Evolutionary conservation across 345 rosid species (phyloP), one percentile per base, ranked within the genome.

Genomic region (Salix suchowensis): DNA sequence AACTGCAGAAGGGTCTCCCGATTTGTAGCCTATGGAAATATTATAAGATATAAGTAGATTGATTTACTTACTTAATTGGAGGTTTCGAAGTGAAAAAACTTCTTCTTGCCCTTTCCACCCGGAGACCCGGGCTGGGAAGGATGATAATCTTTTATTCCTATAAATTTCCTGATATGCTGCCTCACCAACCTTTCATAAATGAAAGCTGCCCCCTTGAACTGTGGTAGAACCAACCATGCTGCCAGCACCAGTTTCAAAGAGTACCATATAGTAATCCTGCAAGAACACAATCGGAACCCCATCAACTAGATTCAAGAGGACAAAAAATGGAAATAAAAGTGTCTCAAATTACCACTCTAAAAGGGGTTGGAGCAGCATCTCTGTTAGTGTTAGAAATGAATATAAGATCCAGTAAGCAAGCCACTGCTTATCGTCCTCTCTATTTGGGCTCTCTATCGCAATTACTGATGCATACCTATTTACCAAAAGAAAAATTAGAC

Each of bases 371-470:
- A 94, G 85, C 2, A 92, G 42, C 84, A 94, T 88, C 90, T 94
- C 98, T 1, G 84, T 16, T 15, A 94, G 89, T 66, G 97, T 90
- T 37, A 94, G 84, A 79, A 94, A 87, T 7, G 98, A 94, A 75
- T 94, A 94, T 5, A 92, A 9, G 77, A 94, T 92, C 98, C 98
- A 94, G 77, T 94, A 94, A 74, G 97, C 96, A 73, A 94, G 97
- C 98, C 98, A 94, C 82, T 94, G 98, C 72, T 94, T 87, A 48
- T 94, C 93, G 44, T 91, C 97, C 54, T 65, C 85, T 81, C 83
- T 88, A 7, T 91, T 73, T n/a, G 91, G 72, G 64, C 88, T 91
- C 82, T 92, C 98, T 81, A 94, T 89, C 46, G 96, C 94, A 40
- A 87, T 55, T 64, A 94, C 90, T 5, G 97, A 92, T 10, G 96